A percentile compares a stretch with the other conserved stretches of the same genome.
phyloP scores from a whole-genome alignment of 495 filamentous ascomycete genomes.

The Hyaloscypha variabilis region DNA sequence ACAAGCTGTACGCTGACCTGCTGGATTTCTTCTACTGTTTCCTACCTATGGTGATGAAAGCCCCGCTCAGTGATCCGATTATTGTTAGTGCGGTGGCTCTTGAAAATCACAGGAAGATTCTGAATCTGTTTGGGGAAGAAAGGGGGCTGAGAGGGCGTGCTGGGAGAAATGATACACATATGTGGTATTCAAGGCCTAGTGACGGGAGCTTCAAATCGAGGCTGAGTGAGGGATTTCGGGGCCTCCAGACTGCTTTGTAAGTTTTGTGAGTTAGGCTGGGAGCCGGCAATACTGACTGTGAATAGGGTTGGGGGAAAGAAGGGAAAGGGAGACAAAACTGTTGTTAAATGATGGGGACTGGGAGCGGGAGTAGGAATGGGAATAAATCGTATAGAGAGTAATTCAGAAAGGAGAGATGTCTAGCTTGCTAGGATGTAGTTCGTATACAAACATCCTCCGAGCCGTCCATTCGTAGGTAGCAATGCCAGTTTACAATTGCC shows the following conservation, averaged over 20 bases:
- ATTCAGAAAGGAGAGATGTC: too few relatives aligned
- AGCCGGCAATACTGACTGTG: not conserved
- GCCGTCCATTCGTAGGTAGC: too few relatives aligned
- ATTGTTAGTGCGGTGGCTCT: not conserved
- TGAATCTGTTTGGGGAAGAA: not conserved
- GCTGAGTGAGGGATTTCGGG: not conserved
- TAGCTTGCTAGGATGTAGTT: too few relatives aligned
- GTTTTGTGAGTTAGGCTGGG: not conserved
- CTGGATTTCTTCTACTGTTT: conserved; percentile 25
- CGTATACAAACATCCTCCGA: too few relatives aligned
- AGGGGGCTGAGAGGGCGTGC: not conserved
- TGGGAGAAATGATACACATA: conserved; percentile 1
- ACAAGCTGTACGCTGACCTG: not conserved
- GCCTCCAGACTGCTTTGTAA: not conserved
- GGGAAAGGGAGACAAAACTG: not conserved
- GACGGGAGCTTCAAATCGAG: not conserved
- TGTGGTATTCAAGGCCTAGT: conserved; percentile 8
- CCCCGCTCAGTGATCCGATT: not conserved
- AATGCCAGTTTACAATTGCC: too few relatives aligned
- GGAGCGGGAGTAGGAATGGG: too few relatives aligned
- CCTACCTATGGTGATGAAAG: conserved; percentile 1
- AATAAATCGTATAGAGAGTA: too few relatives aligned
- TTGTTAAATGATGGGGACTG: not conserved
- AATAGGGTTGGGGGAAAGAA: not conserved
- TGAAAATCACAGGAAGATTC: not conserved